Conservation (phyloP, 805 yeast species). For the Scheffersomyces ergatensis region DNA sequence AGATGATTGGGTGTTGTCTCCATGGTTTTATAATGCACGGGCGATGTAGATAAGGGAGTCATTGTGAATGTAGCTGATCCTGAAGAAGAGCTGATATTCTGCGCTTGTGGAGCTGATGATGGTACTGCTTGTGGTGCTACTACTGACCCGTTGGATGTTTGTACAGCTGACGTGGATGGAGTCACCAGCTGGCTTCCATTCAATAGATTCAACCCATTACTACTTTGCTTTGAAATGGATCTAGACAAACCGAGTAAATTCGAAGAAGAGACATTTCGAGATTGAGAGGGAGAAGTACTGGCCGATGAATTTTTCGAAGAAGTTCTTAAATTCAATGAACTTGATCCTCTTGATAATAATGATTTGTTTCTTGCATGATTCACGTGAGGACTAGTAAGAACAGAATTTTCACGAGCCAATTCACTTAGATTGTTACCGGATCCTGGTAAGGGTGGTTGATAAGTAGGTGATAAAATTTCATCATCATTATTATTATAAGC, state of each 20-base stretch:
- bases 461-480: constrained; percentile 61
- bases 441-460: constrained; percentile 51
- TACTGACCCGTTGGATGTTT: not conserved
- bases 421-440: constrained; percentile 34
- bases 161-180: constrained; percentile 1
- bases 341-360: constrained; percentile 23
- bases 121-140: constrained; percentile 3
- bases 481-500: constrained; percentile 28
- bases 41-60: constrained; percentile 7
- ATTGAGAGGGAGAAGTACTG: constrained; percentile 38
- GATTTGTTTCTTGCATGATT: constrained; percentile 10
- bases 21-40: constrained; percentile 4
- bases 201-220: constrained; percentile 2
- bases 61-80: constrained; percentile 8
- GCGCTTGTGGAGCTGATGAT: not conserved
- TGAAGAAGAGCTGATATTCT: not conserved
- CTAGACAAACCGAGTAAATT: constrained; percentile 19
- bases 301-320: constrained; percentile 20
- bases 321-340: constrained; percentile 21
- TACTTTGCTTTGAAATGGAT: constrained; percentile 8
- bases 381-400: not conserved
- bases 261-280: constrained; percentile 34
- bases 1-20: constrained; percentile 5
- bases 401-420: constrained; percentile 19
- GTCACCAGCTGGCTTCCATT: not conserved